phyloP scores from a whole-genome alignment of 129 eudicot genomes.

The Dittrichia graveolens region DNA sequence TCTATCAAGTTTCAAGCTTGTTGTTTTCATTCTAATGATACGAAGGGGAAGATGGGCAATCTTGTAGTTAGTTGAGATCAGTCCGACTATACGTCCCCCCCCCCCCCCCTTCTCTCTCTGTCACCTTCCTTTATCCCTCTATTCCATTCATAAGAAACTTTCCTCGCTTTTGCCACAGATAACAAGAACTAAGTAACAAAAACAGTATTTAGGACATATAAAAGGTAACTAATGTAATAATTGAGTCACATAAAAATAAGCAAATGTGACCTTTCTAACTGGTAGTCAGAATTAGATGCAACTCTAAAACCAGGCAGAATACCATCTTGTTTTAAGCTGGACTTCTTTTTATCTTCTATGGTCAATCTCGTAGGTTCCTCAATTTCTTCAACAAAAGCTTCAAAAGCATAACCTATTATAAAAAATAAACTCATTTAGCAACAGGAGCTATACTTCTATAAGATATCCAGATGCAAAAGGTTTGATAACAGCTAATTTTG shows the following conservation, averaged over 20 bases:
- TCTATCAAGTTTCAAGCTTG: too few relatives aligned
- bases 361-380: constrained; percentile 71
- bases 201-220: not conserved
- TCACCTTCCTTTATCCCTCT: not conserved
- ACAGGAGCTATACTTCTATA: constrained; percentile 2
- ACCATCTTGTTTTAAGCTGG: constrained; percentile 51
- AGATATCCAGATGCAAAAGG: constrained; percentile 6
- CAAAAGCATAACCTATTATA: constrained; percentile 70
- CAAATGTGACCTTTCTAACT: constrained; percentile 58
- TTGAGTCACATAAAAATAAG: not conserved
- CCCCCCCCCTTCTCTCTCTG: too few relatives aligned
- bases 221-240: not conserved
- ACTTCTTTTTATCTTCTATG: constrained; percentile 53
- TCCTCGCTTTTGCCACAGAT: not conserved
- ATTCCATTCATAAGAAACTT: not conserved
- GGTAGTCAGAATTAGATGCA: constrained; percentile 65
- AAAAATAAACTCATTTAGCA: constrained; percentile 1
- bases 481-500: not conserved
- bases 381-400: constrained; percentile 70
- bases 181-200: not conserved
- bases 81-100: too few relatives aligned
- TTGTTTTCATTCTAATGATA: too few relatives aligned
- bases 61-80: too few relatives aligned
- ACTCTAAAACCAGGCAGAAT: constrained; percentile 70
- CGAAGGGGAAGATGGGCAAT: too few relatives aligned